Percentiles rank a stretch among this genome's conserved stretches.
Evolutionary conservation across 768 basidiomycete species (phyloP).

Genomic region (Russula lepida): DNA sequence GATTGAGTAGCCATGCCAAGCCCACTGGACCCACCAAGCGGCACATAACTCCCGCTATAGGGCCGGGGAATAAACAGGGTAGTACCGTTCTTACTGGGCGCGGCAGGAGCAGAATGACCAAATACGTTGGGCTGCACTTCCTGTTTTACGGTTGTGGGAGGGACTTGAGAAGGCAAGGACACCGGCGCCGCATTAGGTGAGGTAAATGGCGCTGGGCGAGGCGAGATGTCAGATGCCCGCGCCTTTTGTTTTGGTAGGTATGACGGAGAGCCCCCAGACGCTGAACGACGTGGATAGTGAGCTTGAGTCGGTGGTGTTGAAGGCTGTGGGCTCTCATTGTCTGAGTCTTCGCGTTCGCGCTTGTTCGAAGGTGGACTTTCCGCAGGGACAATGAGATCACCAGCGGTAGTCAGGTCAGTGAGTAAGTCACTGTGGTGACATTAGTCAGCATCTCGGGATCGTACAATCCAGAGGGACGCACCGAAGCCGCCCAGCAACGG

Average conservation of each 20-base stretch:
- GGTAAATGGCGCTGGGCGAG: not conserved
- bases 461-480: not conserved
- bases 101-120: not conserved
- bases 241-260: not conserved
- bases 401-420: constrained; percentile 4
- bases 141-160: not conserved
- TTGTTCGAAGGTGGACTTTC: constrained; percentile 14
- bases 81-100: not conserved
- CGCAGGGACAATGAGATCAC: constrained; percentile 13
- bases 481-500: constrained; percentile 18
- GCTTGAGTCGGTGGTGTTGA: not conserved
- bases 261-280: not conserved
- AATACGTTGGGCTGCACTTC: not conserved
- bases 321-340: not conserved
- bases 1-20: not conserved
- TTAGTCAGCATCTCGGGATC: not conserved
- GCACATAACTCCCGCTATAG: not conserved
- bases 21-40: constrained; percentile 10
- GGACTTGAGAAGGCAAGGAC: not conserved
- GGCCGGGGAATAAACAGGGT: not conserved
- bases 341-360: constrained; percentile 13
- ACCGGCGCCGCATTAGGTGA: not conserved
- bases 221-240: not conserved
- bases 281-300: not conserved
- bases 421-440: constrained; percentile 12